Base-by-base conservation (phyloP, 2,329 filamentous ascomycete species). In the Botrytis porri region DNA sequence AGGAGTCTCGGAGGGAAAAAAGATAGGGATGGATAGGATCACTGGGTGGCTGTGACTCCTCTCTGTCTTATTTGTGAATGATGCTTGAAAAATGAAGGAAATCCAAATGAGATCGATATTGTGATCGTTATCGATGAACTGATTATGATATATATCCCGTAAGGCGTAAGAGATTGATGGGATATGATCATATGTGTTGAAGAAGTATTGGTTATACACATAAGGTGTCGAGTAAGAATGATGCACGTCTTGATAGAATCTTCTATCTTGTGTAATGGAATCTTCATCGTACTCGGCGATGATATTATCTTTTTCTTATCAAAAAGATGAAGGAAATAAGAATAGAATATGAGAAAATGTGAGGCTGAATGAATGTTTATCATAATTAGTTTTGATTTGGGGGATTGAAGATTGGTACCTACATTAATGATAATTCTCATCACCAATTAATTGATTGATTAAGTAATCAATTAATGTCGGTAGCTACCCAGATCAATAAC, bases 141-240 rank as follows among this genome's bases (percentile, higher is more conserved):
- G 32, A 22, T 32, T 9, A 32, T 69, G 37, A 60, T 69, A 7
- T 59, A 60, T 69, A 7, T 59, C 41, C 29, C 35, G 29, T 61
- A 45, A 43, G 66, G 54, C 54, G 37, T 32, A 29, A 43, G 37
- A 60, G 65, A 43, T 62, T 45, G 67, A 66, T 29, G 62, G 62
- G 48, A 7, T 25, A 14, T n/a, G 32, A 25, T 60, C 64, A 73
- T 32, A 78, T 78, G 77, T 79, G 78, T 78, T 77, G 73, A 45
- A 45, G 71, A 35, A 72, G 77, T 75, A 79, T 79, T 79, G 78
- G 77, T 73, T 72, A 69, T 74, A 39, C 35, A 29, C 29, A 29
- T 54, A 54, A 29, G n/a, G 51, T 54, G 63, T 75, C 75, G 73
- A 77, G 75, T 78, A 77, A 75, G 75, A 78, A 70, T 67, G 59